A percentile compares a stretch with the other conserved stretches of the same genome.
phyloP scores from a whole-genome alignment of 192 early-diverging fungal genomes.

The Tieghemiomyces parasiticus region DNA sequence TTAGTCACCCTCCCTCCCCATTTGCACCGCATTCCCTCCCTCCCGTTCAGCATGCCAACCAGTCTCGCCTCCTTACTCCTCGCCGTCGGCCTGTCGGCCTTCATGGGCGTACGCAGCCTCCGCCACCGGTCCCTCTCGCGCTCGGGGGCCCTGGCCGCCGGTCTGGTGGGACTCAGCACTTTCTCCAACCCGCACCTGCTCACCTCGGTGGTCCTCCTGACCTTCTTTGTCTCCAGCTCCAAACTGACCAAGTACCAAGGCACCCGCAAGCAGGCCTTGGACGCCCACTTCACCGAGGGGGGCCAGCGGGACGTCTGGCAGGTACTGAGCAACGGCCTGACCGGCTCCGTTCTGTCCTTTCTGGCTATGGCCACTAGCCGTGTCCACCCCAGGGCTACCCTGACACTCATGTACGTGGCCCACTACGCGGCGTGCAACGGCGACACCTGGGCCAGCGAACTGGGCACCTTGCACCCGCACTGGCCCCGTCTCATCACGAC shows the following conservation, averaged over 20 bases:
- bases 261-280: constrained; percentile 20
- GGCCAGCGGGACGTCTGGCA: constrained; percentile 40
- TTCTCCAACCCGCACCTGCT: constrained; percentile 46
- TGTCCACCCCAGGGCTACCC: constrained; percentile 18
- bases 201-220: constrained; percentile 50
- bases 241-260: constrained; percentile 30
- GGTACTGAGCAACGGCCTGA: constrained; percentile 39
- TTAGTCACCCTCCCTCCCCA: too few relatives aligned
- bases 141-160: constrained; percentile 57
- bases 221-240: constrained; percentile 56
- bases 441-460: constrained; percentile 77
- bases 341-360: constrained; percentile 23
- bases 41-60: too few relatives aligned
- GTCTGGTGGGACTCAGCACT: constrained; percentile 55
- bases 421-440: constrained; percentile 50
- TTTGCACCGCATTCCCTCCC: too few relatives aligned
- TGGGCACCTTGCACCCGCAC: constrained; percentile 60
- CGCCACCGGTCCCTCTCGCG: constrained; percentile 50
- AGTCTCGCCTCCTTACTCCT: too few relatives aligned
- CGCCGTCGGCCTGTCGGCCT: not conserved
- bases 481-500: constrained; percentile 77
- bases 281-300: constrained; percentile 23
- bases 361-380: constrained; percentile 24
- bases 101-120: constrained; percentile 14
- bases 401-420: constrained; percentile 37